Percentiles rank a stretch among this genome's conserved stretches.
These are phyloP conservation scores for Podila clonocystis DNA, from an alignment of 192 early-diverging fungal species.

Conservation along the genomic window DNA sequence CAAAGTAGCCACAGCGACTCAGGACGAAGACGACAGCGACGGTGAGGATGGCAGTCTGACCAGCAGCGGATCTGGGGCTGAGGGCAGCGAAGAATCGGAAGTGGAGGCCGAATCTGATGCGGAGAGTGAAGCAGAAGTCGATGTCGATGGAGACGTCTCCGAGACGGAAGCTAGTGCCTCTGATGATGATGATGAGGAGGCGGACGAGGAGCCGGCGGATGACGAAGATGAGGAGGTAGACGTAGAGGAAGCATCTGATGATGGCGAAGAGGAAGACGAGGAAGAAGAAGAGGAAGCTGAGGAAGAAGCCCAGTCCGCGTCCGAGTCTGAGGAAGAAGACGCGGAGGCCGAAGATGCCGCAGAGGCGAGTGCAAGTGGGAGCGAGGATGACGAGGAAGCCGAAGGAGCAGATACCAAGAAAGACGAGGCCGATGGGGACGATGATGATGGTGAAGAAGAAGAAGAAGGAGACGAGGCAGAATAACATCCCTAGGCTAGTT, in stretches of 20 bases:
- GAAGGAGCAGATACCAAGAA: neutral
- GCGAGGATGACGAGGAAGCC: neutral
- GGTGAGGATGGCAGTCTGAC: conserved; percentile 8
- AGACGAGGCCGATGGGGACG: neutral
- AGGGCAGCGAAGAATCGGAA: conserved; percentile 9
- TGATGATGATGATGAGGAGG: conserved; percentile 5
- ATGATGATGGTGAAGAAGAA: neutral
- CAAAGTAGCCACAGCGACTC: neutral
- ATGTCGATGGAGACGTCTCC: neutral
- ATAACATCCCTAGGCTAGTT: neutral
- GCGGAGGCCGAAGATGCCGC: neutral
- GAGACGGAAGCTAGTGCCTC: neutral
- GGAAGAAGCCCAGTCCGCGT: neutral
- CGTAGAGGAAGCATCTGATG: neutral
- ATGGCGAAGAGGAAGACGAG: conserved; percentile 4
- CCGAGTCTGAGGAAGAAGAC: conserved; percentile 9
- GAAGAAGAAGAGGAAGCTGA: neutral
- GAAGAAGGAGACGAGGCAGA: neutral
- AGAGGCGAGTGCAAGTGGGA: neutral
- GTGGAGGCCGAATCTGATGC: neutral
- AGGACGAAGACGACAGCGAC: conserved; percentile 2
- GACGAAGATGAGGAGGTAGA: conserved; percentile 9
- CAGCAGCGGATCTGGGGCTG: neutral
- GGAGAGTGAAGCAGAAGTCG: neutral
- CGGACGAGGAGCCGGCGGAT: neutral